Percentiles rank a stretch among this genome's conserved stretches.
Conservation (phyloP, 140 eudicot species). For the Anethum foeniculum region DNA sequence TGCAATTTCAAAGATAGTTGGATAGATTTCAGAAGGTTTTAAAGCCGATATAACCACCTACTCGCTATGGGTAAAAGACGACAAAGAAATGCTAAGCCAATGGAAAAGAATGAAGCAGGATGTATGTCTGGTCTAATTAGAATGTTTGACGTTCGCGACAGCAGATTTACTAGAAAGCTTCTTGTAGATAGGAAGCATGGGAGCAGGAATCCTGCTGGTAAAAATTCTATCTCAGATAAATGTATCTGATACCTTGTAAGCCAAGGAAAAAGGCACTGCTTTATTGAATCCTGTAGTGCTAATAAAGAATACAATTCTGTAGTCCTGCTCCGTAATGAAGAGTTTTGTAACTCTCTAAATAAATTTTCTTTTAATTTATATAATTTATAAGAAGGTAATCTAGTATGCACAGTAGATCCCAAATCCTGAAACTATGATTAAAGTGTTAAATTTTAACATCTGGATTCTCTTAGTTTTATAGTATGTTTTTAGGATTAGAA, state of each 20-base stretch:
- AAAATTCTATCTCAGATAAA: slow-evolving; percentile 11
- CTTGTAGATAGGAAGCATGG: slow-evolving; percentile 51
- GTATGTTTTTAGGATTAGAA: neutral
- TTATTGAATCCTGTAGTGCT: neutral
- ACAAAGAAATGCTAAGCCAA: slow-evolving; percentile 37
- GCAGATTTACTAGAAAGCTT: slow-evolving; percentile 54
- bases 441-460: neutral
- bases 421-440: neutral
- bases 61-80: slow-evolving; percentile 65
- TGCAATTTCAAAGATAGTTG: slow-evolving; percentile 10
- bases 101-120: slow-evolving; percentile 64
- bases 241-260: neutral
- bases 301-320: neutral
- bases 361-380: neutral
- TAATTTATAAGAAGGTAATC: neutral
- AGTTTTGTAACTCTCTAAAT: neutral
- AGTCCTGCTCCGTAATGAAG: neutral
- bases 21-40: slow-evolving; percentile 12
- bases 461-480: neutral
- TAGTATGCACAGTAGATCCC: neutral
- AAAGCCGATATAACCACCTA: neutral
- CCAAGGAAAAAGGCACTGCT: neutral
- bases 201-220: slow-evolving; percentile 40
- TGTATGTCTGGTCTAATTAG: slow-evolving; percentile 79
- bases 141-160: slow-evolving; percentile 74